Evolutionary conservation across 345 rosid genomes (phyloP).

Genomic region (Psidium guajava): DNA sequence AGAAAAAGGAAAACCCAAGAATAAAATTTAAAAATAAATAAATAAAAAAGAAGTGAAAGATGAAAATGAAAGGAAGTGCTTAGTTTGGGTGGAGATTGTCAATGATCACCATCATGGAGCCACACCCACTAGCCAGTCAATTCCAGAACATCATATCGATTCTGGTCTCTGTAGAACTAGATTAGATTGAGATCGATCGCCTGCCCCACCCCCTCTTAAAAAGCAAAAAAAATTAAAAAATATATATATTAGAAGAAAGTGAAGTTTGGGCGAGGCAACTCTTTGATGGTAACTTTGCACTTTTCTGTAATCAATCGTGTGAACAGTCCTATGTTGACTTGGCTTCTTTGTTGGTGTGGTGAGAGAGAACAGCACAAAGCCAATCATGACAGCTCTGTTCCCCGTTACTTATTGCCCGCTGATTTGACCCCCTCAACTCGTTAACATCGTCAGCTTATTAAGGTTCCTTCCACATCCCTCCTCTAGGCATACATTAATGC

Average conservation of each 20-base stretch:
- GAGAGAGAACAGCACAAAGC: neutral
- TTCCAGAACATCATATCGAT: constrained; percentile 1
- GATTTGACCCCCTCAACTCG: neutral
- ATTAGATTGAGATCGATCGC: neutral
- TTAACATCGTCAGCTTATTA: neutral
- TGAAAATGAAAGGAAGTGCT: constrained; percentile 2
- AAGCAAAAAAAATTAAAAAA: neutral
- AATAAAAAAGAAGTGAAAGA: neutral
- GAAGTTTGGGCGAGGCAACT: neutral
- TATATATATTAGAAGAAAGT: neutral
- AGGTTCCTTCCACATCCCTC: neutral
- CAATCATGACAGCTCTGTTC: neutral
- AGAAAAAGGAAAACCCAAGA: neutral
- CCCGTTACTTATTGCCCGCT: neutral
- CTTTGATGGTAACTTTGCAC: neutral
- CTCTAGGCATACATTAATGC: neutral
- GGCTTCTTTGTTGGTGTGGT: neutral
- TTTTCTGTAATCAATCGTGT: neutral
- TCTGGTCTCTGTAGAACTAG: neutral
- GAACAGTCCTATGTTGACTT: neutral
- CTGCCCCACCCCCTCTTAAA: too few relatives aligned
- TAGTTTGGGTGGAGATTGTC: constrained; percentile 12
- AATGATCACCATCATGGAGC: neutral
- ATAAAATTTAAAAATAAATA: neutral
- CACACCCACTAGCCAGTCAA: neutral